Evolutionary conservation across 805 yeast genomes (phyloP).

Genomic region (Scheffersomyces ergatensis): DNA sequence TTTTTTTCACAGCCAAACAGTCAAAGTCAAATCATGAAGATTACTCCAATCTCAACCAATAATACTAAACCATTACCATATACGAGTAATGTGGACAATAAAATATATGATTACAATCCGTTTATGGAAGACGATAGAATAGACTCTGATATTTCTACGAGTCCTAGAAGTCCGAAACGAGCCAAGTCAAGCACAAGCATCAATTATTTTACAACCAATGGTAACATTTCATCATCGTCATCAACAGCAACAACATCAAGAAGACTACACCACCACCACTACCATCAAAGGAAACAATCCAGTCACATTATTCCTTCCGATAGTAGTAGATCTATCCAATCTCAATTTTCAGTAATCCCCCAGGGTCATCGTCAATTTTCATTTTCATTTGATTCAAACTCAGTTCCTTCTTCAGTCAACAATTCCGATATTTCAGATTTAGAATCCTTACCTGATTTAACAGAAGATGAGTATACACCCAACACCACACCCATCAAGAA

Average conservation of each 20-base stretch:
- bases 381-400: conserved; percentile 9
- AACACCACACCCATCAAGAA: conserved; percentile 11
- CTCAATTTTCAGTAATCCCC: background rate
- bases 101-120: conserved; percentile 21
- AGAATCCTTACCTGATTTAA: conserved; percentile 37
- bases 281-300: background rate
- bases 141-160: conserved; percentile 5
- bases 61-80: conserved; percentile 25
- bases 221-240: conserved; percentile 4
- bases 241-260: background rate
- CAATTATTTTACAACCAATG: background rate
- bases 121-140: conserved; percentile 3
- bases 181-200: conserved; percentile 1
- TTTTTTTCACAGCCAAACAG: too few species aligned
- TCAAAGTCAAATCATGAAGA: conserved; percentile 4
- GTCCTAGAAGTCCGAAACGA: conserved; percentile 14
- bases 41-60: conserved; percentile 5
- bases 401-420: conserved; percentile 7
- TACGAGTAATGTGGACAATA: conserved; percentile 13
- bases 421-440: conserved; percentile 24
- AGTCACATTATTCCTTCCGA: conserved; percentile 3
- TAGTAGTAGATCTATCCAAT: background rate
- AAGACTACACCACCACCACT: too few species aligned
- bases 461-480: conserved; percentile 28
- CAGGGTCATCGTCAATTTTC: conserved; percentile 6